Base-by-base conservation (phyloP, 371 early-diverging fungal genomes). In the Mortierella polycephala region DNA sequence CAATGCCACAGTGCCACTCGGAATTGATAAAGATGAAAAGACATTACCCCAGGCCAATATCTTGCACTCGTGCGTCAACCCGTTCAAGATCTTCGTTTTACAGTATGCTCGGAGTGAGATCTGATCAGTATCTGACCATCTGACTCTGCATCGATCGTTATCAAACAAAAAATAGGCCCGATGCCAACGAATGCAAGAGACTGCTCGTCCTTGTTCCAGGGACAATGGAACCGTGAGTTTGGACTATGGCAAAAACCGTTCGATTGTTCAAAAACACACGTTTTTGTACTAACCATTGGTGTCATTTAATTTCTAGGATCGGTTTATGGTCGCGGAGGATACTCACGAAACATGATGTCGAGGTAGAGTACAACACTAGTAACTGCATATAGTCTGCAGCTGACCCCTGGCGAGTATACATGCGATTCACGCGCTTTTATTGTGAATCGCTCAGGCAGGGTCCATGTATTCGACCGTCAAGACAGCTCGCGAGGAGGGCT, bases 271-370 rank as follows among this genome's bases (percentile, higher is more conserved):
- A 20, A 20, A 2, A 18, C 11, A 21, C 7, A 37, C 45, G 54
- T 16, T 23, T 8, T 46, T 45, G 12, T 20, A 1, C 39, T 8
- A 10, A 6, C 21, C 30, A 20, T 23, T 60, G 7, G 1, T 40
- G 23, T 40, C 5, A 2, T 13, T 42, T 37, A 13, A 5, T 12
- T n/a, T 18, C n/a, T 60, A 75, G 75, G 2, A 55, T 75, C 0
- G 75, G 66, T 6, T 1, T 53, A 1, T 75, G 76, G 76, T 75
- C 76, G 21, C 76, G 76, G 11, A 61, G 76, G 53, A 20, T 75
- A 37, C 10, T 75, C 1, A 52, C 57, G 45, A 75, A 75, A 45
- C 23, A 49, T 41, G 47, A 39, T 23, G 67, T 67, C 21, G 67
- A 62, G 54, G 70, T 74, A 68, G 18, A 39, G 41, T 9, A n/a